Percentiles rank a stretch among this genome's conserved stretches.
Conservation (phyloP, 2,329 filamentous ascomycete genomes). For the Arthroderma sp. region DNA sequence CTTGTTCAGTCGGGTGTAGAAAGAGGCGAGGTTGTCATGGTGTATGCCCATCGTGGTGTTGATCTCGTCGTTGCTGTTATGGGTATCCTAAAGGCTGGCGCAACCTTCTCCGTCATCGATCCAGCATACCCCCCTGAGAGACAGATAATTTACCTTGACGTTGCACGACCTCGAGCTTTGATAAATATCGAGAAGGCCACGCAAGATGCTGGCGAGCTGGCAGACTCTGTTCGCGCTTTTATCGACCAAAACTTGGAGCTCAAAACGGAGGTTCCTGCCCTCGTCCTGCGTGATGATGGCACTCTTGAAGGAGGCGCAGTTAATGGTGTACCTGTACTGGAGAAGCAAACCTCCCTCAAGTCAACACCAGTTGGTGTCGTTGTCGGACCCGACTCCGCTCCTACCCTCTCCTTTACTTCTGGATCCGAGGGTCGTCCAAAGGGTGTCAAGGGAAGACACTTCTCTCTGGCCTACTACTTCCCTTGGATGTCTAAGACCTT, state of each 20-base stretch:
- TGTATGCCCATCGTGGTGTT: conserved; percentile 73
- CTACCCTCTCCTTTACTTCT: conserved; percentile 62
- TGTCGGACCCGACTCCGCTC: conserved; percentile 74
- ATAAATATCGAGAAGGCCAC: conserved; percentile 62
- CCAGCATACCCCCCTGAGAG: conserved; percentile 70
- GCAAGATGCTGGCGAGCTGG: conserved; percentile 53
- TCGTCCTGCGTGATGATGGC: conserved; percentile 62
- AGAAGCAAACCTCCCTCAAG: conserved; percentile 41
- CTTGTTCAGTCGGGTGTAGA: conserved; percentile 60
- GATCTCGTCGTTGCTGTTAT: conserved; percentile 68
- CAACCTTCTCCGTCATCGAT: conserved; percentile 55
- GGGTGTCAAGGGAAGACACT: conserved; percentile 79
- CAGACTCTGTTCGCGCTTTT: conserved; percentile 51
- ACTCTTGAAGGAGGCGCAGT: conserved; percentile 55
- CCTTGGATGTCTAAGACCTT: conserved; percentile 88
- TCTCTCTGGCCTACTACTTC: conserved; percentile 73
- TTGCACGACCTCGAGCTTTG: conserved; percentile 60
- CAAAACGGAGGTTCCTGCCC: conserved; percentile 60
- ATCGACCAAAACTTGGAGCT: conserved; percentile 61
- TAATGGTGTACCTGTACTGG: conserved; percentile 57
- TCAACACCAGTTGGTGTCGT: conserved; percentile 54
- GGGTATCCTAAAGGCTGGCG: conserved; percentile 54
- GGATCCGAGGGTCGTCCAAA: conserved; percentile 70
- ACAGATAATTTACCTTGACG: conserved; percentile 72
- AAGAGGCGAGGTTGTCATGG: conserved; percentile 83